Evolutionary conservation across 2,329 filamentous ascomycete genomes (phyloP), one percentile per base, ranked within the genome.

Genomic region (Hypocreales sp.): DNA sequence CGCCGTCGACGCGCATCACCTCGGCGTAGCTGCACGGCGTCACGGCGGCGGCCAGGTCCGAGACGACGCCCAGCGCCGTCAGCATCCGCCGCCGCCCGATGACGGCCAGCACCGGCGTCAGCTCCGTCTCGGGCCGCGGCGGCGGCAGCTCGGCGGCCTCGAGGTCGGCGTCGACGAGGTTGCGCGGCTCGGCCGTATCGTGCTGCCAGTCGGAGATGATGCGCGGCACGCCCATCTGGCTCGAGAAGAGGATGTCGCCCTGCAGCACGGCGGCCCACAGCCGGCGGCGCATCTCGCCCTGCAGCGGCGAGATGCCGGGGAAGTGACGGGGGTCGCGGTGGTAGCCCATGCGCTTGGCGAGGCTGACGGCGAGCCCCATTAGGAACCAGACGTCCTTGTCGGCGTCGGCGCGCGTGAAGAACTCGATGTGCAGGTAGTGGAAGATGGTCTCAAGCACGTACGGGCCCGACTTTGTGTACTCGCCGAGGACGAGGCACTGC

Each of bases 291-390:
- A 64, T 64, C 35, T 64, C 60, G 3, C 50, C 48, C 1, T 51
- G 35, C 20, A 62, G 58, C 0, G 46, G 41, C 0, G 50, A 47
- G 15, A 64, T 51, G 5, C 38, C 42, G 0, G 44, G 41, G 34
- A 60, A 62, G 25, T 57, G 48, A 5, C 41, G 48, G 0, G 56
- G 47, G 31, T 64, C 61, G 28, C 56, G 39, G 32, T 65, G 60
- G 29, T 59, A 58, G 0, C 52, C 55, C 51, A 54, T 55, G 5
- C 46, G 47, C 33, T 58, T 39, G 18, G 46, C 45, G 1, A 57
- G 26, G 7, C 50, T 47, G 0, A 57, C 45, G 0, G 44, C 41
- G 0, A 44, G 42, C 3, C 43, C 53, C 9, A 50, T 28, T 1
- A 57, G 32, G 4, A 53, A 34, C 49, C 50, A 57, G 5, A 49